Base-by-base conservation (phyloP, 352 stramenopile genomes). In the Pythium brachiatum region DNA sequence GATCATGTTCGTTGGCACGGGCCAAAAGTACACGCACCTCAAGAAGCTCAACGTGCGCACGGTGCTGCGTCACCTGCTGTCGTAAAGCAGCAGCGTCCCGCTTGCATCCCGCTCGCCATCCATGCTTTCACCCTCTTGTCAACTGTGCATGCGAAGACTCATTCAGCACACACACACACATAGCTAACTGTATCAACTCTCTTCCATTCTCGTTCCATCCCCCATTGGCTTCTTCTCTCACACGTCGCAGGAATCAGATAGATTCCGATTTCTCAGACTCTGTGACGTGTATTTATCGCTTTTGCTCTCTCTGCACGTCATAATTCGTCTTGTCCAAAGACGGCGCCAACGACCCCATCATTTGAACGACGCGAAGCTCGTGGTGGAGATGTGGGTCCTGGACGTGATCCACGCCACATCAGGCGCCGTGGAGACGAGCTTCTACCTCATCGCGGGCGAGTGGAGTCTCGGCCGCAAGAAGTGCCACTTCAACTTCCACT, bases 21-120 rank as follows among this genome's bases (percentile, higher is more conserved):
- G 97, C 18, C 97, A 99, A 76, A 99, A 99, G 80, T 99, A 99
- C 83, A 99, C 97, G 69, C 96, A 99, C 72, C 74, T 99, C 53
- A 98, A 98, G 82, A 98, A 98, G 70, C 83, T 99, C 43, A 98
- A 98, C 73, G 96, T 98, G 38, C 83, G 84, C 62, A 97, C 92
- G 20, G 94, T 99, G n/a, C 77, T 99, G 41, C 93, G 97, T 63
- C 90, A 94, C 64, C 75, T 99, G 4, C 94, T 99, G 63, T 74
- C 89, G 65, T 98, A 93, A 72, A 8, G 7, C 27, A 50, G 21
- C 16, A 54, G 26, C 25, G 15, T 54, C 46, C 23, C 23, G 26
- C 5, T n/a, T 20, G 1, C 36, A 43, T 43, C 36, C 15, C 5
- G 16, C 36, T 21, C 16, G 5, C 9, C 29, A 34, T 34, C 29